A percentile compares a stretch with the other conserved stretches of the same genome.
Conservation (phyloP, 768 basidiomycete genomes). For the Tremella yokohamensis region DNA sequence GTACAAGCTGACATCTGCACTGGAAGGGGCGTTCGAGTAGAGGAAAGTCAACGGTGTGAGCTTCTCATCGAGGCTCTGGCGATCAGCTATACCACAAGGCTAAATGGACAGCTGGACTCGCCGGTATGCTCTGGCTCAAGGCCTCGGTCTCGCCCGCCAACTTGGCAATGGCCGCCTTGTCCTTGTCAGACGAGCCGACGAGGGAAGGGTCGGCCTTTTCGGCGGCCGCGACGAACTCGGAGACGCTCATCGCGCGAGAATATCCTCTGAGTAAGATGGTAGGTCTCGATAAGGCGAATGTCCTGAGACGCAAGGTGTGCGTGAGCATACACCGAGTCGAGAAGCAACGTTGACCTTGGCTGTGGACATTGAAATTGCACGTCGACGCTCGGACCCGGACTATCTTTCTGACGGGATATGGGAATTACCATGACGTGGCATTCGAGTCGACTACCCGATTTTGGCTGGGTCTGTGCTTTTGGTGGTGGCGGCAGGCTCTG, state of each 20-base stretch:
- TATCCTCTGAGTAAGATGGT: constrained; percentile 1
- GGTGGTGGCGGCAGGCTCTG: too few species aligned
- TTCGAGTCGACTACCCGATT: too few species aligned
- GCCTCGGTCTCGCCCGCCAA: constrained; percentile 30
- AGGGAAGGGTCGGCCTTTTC: constrained; percentile 39
- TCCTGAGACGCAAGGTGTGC: too few species aligned
- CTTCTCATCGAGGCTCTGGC: constrained; percentile 67
- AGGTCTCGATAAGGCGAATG: too few species aligned
- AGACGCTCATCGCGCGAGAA: constrained; percentile 23
- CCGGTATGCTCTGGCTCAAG: constrained; percentile 38
- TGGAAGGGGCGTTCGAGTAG: constrained; percentile 76
- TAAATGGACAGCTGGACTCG: constrained; percentile 17
- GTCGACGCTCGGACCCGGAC: too few species aligned
- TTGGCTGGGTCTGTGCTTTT: too few species aligned
- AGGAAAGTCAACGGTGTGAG: constrained; percentile 78
- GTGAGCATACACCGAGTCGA: too few species aligned
- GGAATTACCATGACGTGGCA: too few species aligned
- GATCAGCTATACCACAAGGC: background rate
- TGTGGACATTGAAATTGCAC: too few species aligned
- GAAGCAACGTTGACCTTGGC: too few species aligned
- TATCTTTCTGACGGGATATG: too few species aligned
- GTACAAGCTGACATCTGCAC: constrained; percentile 86
- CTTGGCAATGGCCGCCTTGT: constrained; percentile 38
- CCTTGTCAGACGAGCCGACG: constrained; percentile 41
- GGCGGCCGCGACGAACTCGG: constrained; percentile 43